phyloP scores from a whole-genome alignment of 2,329 filamentous ascomycete species.

The Sordariomycetes sp. region DNA sequence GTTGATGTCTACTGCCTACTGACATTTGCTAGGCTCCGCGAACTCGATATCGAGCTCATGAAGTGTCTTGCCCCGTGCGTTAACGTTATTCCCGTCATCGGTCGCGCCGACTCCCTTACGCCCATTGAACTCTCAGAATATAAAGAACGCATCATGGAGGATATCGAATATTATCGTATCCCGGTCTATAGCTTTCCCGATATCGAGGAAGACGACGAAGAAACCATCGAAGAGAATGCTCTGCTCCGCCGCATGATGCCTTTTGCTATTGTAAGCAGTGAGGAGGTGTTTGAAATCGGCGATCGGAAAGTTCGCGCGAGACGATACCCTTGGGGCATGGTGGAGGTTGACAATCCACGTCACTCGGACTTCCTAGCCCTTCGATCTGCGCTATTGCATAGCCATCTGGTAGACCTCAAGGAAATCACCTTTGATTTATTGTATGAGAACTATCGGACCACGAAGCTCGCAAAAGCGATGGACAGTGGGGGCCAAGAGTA shows the following conservation, averaged over 20 bases:
- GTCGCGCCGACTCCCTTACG: conserved; percentile 94
- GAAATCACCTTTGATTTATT: conserved; percentile 99
- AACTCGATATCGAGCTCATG: conserved; percentile 99
- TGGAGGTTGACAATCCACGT: conserved; percentile 97
- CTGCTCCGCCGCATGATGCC: conserved; percentile 97
- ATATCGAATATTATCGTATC: conserved; percentile 99
- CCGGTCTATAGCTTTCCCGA: conserved; percentile 99
- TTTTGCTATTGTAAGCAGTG: conserved; percentile 96
- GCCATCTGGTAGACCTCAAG: conserved; percentile 95
- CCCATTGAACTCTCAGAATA: conserved; percentile 95
- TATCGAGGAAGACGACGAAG: conserved; percentile 98
- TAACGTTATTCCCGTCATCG: conserved; percentile 98
- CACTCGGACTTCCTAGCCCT: conserved; percentile 98
- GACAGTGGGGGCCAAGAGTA: conserved; percentile 84
- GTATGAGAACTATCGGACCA: conserved; percentile 99
- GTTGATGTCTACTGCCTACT: too few relatives aligned
- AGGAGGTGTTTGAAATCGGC: conserved; percentile 89
- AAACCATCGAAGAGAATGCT: conserved; percentile 98
- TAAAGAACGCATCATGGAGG: conserved; percentile 99
- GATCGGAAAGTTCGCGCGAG: conserved; percentile 86
- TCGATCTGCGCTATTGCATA: conserved; percentile 91
- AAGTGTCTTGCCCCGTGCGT: conserved; percentile 96
- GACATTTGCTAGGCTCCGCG: conserved; percentile 70
- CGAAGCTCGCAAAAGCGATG: conserved; percentile 99
- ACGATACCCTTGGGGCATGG: conserved; percentile 98